These are phyloP conservation scores for Bisporella sp. DNA, from an alignment of 2,329 filamentous ascomycete species.

Conservation along the genomic window DNA sequence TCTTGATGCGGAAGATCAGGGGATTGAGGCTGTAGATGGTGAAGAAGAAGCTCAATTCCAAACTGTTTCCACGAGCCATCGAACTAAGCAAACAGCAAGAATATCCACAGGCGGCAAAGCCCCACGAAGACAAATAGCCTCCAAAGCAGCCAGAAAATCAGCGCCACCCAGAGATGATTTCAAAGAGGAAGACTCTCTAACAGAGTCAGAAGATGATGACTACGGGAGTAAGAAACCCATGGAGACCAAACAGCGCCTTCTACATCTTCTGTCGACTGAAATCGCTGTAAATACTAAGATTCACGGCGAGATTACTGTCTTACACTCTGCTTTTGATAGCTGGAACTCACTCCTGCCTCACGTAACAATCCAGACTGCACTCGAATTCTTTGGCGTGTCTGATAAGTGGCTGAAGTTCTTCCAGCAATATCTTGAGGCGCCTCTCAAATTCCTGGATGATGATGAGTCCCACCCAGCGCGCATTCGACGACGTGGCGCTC, in stretches of 20 bases:
- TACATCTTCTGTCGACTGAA: constrained; percentile 50
- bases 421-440: constrained; percentile 48
- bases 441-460: constrained; percentile 50
- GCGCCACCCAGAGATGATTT: constrained; percentile 80
- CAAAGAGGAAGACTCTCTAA: constrained; percentile 3
- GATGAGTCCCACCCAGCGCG: constrained; percentile 35
- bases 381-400: constrained; percentile 54
- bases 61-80: too few species aligned
- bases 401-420: constrained; percentile 53
- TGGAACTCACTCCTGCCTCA: constrained; percentile 55
- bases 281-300: constrained; percentile 43
- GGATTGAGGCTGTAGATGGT: too few species aligned
- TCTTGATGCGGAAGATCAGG: too few species aligned
- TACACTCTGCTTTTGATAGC: constrained; percentile 51
- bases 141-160: constrained; percentile 60
- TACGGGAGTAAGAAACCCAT: constrained; percentile 24
- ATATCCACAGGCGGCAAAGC: too few species aligned
- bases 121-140: constrained; percentile 35
- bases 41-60: too few species aligned
- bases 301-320: constrained; percentile 44
- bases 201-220: too few species aligned
- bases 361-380: constrained; percentile 45
- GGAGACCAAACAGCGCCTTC: constrained; percentile 47
- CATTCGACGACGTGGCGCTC: constrained; percentile 48
- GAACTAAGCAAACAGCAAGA: too few species aligned